A percentile compares a stretch with the other conserved stretches of the same genome.
Evolutionary conservation across 768 basidiomycete species (phyloP).

Genomic region (Suillus sp.): DNA sequence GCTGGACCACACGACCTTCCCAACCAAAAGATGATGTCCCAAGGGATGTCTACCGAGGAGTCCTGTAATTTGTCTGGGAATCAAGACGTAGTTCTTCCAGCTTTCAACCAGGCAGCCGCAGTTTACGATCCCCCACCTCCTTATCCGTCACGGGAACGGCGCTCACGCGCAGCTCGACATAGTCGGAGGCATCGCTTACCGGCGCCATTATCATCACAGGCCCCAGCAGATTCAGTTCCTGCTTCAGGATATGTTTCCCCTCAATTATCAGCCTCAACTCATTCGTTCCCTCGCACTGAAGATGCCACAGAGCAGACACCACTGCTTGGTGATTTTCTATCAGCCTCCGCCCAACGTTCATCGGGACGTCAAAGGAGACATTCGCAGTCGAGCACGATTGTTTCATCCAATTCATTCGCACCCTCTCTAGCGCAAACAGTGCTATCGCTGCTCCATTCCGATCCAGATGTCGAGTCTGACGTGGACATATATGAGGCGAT

Average conservation of each 20-base stretch:
- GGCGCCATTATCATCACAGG: constrained; percentile 30
- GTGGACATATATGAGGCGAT: constrained; percentile 33
- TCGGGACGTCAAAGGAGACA: constrained; percentile 49
- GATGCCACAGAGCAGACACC: constrained; percentile 53
- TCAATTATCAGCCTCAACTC: constrained; percentile 24
- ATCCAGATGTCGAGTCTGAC: constrained; percentile 46
- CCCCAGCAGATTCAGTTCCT: constrained; percentile 39
- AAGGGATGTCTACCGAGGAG: neutral
- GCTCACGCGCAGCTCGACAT: constrained; percentile 37
- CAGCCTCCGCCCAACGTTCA: constrained; percentile 26
- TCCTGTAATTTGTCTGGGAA: neutral
- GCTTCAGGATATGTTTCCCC: constrained; percentile 34
- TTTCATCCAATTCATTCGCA: constrained; percentile 49
- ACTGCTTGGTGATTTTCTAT: constrained; percentile 38
- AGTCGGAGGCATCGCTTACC: constrained; percentile 34
- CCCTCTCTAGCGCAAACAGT: constrained; percentile 72
- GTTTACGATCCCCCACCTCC: constrained; percentile 68
- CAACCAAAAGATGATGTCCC: neutral
- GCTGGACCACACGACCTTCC: neutral
- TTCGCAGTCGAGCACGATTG: constrained; percentile 57
- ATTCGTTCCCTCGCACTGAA: constrained; percentile 25
- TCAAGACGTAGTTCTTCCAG: constrained; percentile 3
- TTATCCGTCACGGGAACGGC: constrained; percentile 57
- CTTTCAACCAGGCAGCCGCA: constrained; percentile 13
- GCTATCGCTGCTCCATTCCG: constrained; percentile 64